Conservation (phyloP, 2,329 filamentous ascomycete species). For the Calonectria hawksworthii region DNA sequence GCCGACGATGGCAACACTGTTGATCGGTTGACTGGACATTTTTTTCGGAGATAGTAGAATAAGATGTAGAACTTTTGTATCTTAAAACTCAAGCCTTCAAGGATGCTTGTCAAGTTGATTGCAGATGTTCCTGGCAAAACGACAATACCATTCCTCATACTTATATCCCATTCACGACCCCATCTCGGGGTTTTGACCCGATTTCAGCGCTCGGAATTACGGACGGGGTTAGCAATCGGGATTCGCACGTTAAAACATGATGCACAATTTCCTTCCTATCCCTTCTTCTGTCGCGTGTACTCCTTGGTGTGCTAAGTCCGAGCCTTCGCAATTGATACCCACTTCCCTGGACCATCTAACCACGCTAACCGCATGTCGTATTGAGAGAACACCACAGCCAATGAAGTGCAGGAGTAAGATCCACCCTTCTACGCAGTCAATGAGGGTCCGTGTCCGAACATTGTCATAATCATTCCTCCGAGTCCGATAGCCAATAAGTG, state of each 20-base stretch:
- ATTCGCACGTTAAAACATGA: not conserved
- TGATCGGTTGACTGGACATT: constrained; percentile 41
- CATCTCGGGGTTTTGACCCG: not conserved
- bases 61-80: not conserved
- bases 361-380: not conserved
- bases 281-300: not conserved
- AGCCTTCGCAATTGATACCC: not conserved
- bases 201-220: not conserved
- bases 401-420: not conserved
- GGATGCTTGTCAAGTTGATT: not conserved
- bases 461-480: not conserved
- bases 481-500: not conserved
- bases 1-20: constrained; percentile 62
- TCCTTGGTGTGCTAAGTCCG: not conserved
- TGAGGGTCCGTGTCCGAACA: not conserved
- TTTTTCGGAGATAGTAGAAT: not conserved
- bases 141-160: not conserved
- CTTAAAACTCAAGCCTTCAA: not conserved
- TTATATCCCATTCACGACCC: not conserved
- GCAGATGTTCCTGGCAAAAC: not conserved
- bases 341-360: not conserved
- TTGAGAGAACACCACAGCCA: not conserved
- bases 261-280: not conserved
- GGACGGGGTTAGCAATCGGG: not conserved
- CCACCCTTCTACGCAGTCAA: not conserved